Evolutionary conservation across 106 monocot species (phyloP), one percentile per base, ranked within the genome.

Genomic region (Dendrobium chrysotoxum): DNA sequence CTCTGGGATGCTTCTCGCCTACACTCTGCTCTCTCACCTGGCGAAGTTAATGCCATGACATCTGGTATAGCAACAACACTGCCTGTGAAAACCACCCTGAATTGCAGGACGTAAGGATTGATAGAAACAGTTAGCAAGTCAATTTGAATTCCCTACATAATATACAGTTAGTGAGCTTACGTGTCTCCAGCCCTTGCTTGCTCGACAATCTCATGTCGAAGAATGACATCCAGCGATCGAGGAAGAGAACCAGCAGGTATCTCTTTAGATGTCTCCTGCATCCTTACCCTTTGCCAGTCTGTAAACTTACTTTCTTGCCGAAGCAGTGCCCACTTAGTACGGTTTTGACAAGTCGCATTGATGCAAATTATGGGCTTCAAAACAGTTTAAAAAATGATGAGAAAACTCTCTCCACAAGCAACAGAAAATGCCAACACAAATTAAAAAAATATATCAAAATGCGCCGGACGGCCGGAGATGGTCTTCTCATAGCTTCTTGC

Each of bases 201-300:
- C 85, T 99, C 99, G n/a, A 99, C 99, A 75, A 95, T 92, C 76
- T 99, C 99, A 88, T 95, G 95, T 21, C 99, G 83, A 42, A 99
- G 89, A 42, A 99, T 95, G 35, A 99, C 89, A 86, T 99, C 99
- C 65, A 99, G 79, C 5, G 92, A 95, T 20, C 99, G 85, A 58
- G 99, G 99, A 79, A 99, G 95, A 87, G 99, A 99, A 0, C 95
- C 99, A 70, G 95, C 91, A 64, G 95, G 99, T 83, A 99, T 99
- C 84, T 99, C 99, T 72, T 99, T 99, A 16, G 99, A 99, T 71
- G 95, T 93, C 82, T 99, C 99, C 86, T 99, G 95, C 90, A 99
- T 91, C 45, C 94, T 78, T 15, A 95, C 90, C 75, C 98, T 87
- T 79, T 99, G 98, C 98, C 98, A 99, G 79, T 99, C 98, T 39